phyloP scores from a whole-genome alignment of 352 stramenopile species.

The Peronospora tabacina region DNA sequence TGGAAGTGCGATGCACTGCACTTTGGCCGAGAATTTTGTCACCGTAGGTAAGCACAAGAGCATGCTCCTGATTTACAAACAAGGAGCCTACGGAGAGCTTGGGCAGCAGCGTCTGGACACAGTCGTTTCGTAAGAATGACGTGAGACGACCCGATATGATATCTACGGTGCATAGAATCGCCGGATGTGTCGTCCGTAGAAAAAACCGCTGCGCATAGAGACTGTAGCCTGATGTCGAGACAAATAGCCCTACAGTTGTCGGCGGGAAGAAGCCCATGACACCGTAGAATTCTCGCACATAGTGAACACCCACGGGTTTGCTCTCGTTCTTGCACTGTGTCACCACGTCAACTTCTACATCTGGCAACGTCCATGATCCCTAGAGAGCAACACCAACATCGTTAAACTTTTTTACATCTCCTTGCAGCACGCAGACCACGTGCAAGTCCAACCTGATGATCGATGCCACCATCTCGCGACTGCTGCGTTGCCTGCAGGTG shows the following conservation, averaged over 20 bases:
- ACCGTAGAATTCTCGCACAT: conserved; percentile 73
- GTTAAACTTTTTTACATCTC: too few relatives aligned
- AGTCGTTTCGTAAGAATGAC: conserved; percentile 61
- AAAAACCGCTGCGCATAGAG: conserved; percentile 60
- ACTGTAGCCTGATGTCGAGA: conserved; percentile 68
- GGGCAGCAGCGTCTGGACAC: conserved; percentile 45
- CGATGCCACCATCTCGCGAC: conserved; percentile 66
- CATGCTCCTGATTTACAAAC: conserved; percentile 55
- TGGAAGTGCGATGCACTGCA: background rate
- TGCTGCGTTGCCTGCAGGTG: conserved; percentile 46
- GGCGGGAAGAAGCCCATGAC: conserved; percentile 41
- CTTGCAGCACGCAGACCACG: background rate
- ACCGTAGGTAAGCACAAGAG: conserved; percentile 69
- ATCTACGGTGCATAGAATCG: conserved; percentile 55
- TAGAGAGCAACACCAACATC: conserved; percentile 10
- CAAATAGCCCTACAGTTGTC: conserved; percentile 53
- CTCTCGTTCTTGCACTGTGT: conserved; percentile 80
- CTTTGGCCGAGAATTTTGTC: conserved; percentile 46
- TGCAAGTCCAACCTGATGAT: conserved; percentile 37
- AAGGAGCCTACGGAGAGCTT: conserved; percentile 54
- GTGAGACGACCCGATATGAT: conserved; percentile 24
- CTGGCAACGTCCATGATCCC: conserved; percentile 59
- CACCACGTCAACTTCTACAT: conserved; percentile 53
- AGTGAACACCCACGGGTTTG: conserved; percentile 58
- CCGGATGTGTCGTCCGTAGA: conserved; percentile 48